Evolutionary conservation across 768 basidiomycete genomes (phyloP), one percentile per base, ranked within the genome.

Genomic region (Cystobasidium tubakii): DNA sequence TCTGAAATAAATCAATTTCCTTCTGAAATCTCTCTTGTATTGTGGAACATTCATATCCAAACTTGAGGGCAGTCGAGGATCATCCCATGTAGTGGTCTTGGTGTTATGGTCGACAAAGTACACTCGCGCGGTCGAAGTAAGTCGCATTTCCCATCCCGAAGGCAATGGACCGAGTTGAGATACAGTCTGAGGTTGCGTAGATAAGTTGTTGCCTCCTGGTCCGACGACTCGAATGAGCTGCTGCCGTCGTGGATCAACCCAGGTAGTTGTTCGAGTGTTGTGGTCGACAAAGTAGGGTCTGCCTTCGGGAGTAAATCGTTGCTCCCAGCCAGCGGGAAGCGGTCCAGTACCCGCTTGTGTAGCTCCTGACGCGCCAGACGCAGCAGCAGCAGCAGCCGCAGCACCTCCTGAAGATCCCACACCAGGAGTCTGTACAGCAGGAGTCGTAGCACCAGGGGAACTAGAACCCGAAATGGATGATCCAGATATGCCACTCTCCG

Each of bases 51-150:
- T 97, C 55, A 92, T 86, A 81, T 98, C 96, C 75, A 98, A 84
- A 50, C 92, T 91, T 13, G 94, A 96, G 13, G 96, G 96, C 66
- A 93, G 81, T 66, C 96, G 91, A 23, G 95, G 95, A 81, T 99
- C 96, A 81, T 99, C 96, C 96, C 96, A 99, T 0, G 96, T 99
- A 34, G 96, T 99, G 36, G 96, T 99, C 87, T 98, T 97, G 70
- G 96, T 98, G 83, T 98, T 98, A 84, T 99, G 96, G 81, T 99
- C 96, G 66, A 99, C 96, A 80, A 99, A 99, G 84, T 99, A 99
- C 7, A 99, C 96, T 62, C 96, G 89, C 0, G 96, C 95, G 0
- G 96, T 98, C 1, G 91, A 89, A 6, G 96, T 99, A 66, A 99
- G 89, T 57, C 96, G 91, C 96, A 99, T 99, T 82, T 99, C 96